Conservation (phyloP, 2,329 filamentous ascomycete genomes). For the Exophiala xenobiotica region DNA sequence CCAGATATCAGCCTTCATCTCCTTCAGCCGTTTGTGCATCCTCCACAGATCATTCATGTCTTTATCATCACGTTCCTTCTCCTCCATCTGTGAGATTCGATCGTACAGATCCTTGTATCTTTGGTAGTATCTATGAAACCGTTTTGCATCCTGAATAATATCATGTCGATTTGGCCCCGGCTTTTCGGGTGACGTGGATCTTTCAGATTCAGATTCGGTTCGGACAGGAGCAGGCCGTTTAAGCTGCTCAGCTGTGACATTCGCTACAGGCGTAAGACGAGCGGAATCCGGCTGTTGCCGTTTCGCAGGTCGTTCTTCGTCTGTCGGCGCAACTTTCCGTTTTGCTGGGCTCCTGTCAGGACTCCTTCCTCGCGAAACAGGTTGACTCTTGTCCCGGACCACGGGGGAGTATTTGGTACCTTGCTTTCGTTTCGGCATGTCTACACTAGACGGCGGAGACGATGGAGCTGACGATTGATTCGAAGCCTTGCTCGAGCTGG, state of each 20-base stretch:
- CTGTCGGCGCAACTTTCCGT: conserved; percentile 39
- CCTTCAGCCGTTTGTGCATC: conserved; percentile 31
- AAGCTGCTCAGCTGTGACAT: conserved; percentile 6
- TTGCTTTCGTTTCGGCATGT: conserved; percentile 32
- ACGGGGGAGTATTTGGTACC: conserved; percentile 35
- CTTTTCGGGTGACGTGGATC: conserved; percentile 33
- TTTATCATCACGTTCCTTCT: conserved; percentile 49
- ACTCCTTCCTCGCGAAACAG: conserved; percentile 19
- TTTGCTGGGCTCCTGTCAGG: conserved; percentile 40
- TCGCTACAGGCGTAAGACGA: conserved; percentile 32
- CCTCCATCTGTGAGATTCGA: conserved; percentile 39
- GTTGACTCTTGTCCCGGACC: conserved; percentile 21
- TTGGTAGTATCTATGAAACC: conserved; percentile 59
- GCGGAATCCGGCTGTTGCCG: conserved; percentile 29
- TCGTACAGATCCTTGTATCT: conserved; percentile 59
- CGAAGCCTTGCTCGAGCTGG: conserved; percentile 39
- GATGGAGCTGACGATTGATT: conserved; percentile 47
- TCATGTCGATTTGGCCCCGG: conserved; percentile 42
- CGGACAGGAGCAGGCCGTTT: conserved; percentile 14
- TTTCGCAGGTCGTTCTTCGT: conserved; percentile 35
- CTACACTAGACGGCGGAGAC: conserved; percentile 40
- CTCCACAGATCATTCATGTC: conserved; percentile 51
- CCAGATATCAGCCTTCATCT: conserved; percentile 33
- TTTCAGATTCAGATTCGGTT: conserved; percentile 26
- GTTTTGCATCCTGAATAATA: conserved; percentile 38